A percentile compares a stretch with the other conserved stretches of the same genome.
Conservation (phyloP, 331 rosid species). For the Spiraea crenata region DNA sequence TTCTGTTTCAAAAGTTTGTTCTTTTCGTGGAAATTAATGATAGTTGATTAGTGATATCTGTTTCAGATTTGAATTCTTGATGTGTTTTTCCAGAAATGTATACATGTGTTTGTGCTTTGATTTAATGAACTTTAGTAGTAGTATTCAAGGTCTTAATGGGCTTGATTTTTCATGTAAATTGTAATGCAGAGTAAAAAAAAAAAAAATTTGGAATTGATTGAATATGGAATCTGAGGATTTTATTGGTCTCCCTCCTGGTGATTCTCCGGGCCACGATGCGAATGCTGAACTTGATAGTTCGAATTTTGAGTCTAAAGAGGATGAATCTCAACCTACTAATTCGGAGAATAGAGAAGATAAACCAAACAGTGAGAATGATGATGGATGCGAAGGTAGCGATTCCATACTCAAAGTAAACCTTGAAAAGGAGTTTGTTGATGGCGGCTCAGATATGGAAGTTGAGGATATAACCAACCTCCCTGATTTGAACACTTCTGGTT, state of each 20-base stretch:
- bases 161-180: neutral
- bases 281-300: slow-evolving; percentile 22
- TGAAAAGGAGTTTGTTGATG: slow-evolving; percentile 24
- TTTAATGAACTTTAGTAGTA: slow-evolving; percentile 1
- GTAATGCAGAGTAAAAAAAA: slow-evolving; percentile 18
- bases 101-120: neutral
- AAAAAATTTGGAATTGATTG: slow-evolving; percentile 13
- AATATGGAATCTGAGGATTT: slow-evolving; percentile 50
- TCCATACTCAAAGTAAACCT: slow-evolving; percentile 27
- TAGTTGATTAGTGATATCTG: neutral
- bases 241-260: slow-evolving; percentile 32
- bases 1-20: neutral
- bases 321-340: slow-evolving; percentile 23
- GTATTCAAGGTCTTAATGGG: too few species aligned
- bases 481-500: slow-evolving; percentile 20
- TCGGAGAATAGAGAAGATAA: slow-evolving; percentile 30
- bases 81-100: too few species aligned
- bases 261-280: slow-evolving; percentile 35
- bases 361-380: slow-evolving; percentile 22
- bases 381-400: slow-evolving; percentile 14
- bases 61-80: slow-evolving; percentile 10
- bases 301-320: slow-evolving; percentile 19
- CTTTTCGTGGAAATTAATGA: neutral
- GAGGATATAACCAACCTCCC: slow-evolving; percentile 43
- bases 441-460: slow-evolving; percentile 49